Evolutionary conservation across 2,329 filamentous ascomycete species (phyloP), one percentile per base, ranked within the genome.

Genomic region (Ophiostoma sp.): DNA sequence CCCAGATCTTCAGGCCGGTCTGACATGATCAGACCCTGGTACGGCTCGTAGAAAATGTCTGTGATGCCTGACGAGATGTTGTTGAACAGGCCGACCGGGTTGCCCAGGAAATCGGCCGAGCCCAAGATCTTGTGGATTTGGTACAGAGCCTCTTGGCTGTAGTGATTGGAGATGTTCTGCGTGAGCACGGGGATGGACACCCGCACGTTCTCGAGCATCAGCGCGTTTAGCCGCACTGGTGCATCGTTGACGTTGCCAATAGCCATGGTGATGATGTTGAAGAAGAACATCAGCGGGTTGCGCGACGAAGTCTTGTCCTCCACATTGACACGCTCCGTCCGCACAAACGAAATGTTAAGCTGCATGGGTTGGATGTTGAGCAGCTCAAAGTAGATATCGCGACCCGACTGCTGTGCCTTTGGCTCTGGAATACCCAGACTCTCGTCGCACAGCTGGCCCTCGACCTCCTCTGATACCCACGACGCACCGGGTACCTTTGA

Each of bases 181-280:
- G 93, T 85, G 62, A 99, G 83, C 0, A 96, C 87, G 5, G 89
- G 88, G 7, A 93, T 88, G 0, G 95, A 97, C 5, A 99, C 90
- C 41, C 95, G 88, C 62, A 95, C 93, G 74, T 99, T 99, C 78
- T 99, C 95, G 38, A 99, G 81, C 81, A 99, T 91, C 38, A 99
- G 82, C 0, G 95, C 92, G 72, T 98, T 99, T 76, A 99, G 87
- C 64, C 92, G 89, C 67, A 99, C 88, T 0, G 95, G 96, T 6
- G 95, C 95, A 78, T 99, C 96, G 75, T 99, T 99, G 81, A 99
- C 92, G 75, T 99, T 99, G 72, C 95, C 95, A 75, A 99, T 95
- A 14, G 95, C 96, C 95, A 99, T 99, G 0, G 96, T 98, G 82
- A 99, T 88, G 73, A 98, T 92, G 75, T 99, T 98, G 77, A 98